Evolutionary conservation across 2,329 filamentous ascomycete genomes (phyloP).

Genomic region (Stemphylium beticola): DNA sequence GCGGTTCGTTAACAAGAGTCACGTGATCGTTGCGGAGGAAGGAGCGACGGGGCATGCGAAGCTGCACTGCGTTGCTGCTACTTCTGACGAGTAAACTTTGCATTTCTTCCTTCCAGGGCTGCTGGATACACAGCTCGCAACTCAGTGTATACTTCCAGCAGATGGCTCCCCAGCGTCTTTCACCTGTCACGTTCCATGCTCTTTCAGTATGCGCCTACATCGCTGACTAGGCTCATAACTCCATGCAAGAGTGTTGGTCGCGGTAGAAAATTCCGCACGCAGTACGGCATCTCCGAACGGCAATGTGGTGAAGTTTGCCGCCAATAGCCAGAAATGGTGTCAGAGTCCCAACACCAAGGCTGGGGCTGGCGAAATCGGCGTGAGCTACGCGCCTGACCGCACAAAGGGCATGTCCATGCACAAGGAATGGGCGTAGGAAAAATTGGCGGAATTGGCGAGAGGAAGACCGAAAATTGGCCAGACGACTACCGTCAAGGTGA

Average conservation of each 20-base stretch:
- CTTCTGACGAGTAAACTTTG: too few relatives aligned
- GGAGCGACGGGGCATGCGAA: too few relatives aligned
- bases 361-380: conserved; percentile 1
- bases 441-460: not conserved
- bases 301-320: not conserved
- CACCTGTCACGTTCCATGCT: too few relatives aligned
- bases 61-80: too few relatives aligned
- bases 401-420: conserved; percentile 1
- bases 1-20: too few relatives aligned
- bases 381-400: not conserved
- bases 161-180: too few relatives aligned
- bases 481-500: conserved; percentile 8
- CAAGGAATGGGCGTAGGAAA: not conserved
- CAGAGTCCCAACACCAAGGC: not conserved
- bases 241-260: not conserved
- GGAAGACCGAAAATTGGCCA: conserved; percentile 1
- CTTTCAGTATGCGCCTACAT: too few relatives aligned
- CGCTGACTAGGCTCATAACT: not conserved
- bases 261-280: not conserved
- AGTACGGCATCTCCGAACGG: not conserved
- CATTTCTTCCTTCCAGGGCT: too few relatives aligned
- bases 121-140: too few relatives aligned
- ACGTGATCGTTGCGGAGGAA: too few relatives aligned
- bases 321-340: not conserved
- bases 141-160: too few relatives aligned